Evolutionary conservation across 2,329 filamentous ascomycete species (phyloP).

Genomic region (Botryotinia narcissicola): DNA sequence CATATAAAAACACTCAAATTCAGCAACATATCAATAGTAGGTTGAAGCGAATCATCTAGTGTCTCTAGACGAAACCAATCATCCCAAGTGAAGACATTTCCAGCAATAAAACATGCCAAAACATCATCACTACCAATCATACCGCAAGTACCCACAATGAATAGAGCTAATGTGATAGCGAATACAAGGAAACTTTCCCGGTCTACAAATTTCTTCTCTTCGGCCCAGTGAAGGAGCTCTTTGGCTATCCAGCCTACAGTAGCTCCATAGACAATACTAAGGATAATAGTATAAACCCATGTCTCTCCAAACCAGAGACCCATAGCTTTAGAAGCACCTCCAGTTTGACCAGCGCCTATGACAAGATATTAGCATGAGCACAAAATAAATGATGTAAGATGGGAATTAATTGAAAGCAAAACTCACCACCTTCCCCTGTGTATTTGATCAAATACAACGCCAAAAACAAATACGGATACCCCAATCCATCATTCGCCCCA

Average conservation of each 20-base stretch:
- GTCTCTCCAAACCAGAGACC: constrained; percentile 83
- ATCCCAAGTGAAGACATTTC: constrained; percentile 88
- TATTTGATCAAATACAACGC: constrained; percentile 83
- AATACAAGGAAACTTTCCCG: constrained; percentile 46
- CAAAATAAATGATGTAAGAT: background rate
- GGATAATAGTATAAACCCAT: constrained; percentile 76
- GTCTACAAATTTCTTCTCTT: constrained; percentile 67
- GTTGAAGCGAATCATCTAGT: constrained; percentile 86
- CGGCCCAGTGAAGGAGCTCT: constrained; percentile 78
- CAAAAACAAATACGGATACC: constrained; percentile 85
- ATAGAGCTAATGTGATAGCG: constrained; percentile 79
- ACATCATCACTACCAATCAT: constrained; percentile 90
- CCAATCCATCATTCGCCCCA: constrained; percentile 80
- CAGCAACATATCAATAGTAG: constrained; percentile 90
- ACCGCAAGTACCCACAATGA: constrained; percentile 85
- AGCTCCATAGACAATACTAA: constrained; percentile 76
- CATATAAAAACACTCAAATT: constrained; percentile 82
- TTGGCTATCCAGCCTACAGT: constrained; percentile 79
- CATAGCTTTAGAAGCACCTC: constrained; percentile 65
- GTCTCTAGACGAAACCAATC: constrained; percentile 93
- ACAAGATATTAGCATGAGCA: background rate
- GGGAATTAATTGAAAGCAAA: constrained; percentile 43
- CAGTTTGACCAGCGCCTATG: constrained; percentile 44
- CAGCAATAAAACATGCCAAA: constrained; percentile 87
- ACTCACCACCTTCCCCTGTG: constrained; percentile 50